Percentiles rank a stretch among this genome's conserved stretches.
These are phyloP conservation scores for Pythium monospermum DNA, from an alignment of 352 stramenopile genomes.

Conservation along the genomic window DNA sequence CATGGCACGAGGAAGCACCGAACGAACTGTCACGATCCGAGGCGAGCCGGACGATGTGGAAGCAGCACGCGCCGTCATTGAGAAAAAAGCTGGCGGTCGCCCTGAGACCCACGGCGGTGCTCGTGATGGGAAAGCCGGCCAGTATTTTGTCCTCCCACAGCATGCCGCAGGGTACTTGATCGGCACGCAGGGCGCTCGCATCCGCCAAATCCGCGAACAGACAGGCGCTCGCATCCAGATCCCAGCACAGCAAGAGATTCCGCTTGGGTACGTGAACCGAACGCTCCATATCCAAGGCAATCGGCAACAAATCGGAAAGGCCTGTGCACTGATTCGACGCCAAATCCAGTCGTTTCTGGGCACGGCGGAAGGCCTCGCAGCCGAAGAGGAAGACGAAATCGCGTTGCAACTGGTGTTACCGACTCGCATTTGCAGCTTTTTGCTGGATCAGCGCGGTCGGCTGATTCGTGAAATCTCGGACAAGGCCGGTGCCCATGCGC, in stretches of 20 bases:
- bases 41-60: slow-evolving; percentile 31
- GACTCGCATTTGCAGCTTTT: slow-evolving; percentile 32
- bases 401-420: slow-evolving; percentile 48
- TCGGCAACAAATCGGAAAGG: slow-evolving; percentile 37
- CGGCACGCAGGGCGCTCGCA: slow-evolving; percentile 30
- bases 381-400: slow-evolving; percentile 34
- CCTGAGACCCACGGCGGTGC: slow-evolving; percentile 21
- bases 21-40: slow-evolving; percentile 42
- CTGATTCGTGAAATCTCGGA: slow-evolving; percentile 53
- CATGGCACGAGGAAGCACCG: slow-evolving; percentile 36
- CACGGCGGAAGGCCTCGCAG: neutral
- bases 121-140: slow-evolving; percentile 27
- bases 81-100: slow-evolving; percentile 35
- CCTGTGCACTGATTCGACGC: slow-evolving; percentile 29
- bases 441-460: slow-evolving; percentile 42
- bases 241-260: slow-evolving; percentile 38
- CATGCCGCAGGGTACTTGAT: slow-evolving; percentile 45
- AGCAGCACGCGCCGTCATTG: slow-evolving; percentile 33
- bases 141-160: slow-evolving; percentile 68
- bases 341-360: slow-evolving; percentile 27
- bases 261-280: slow-evolving; percentile 55
- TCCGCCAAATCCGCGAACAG: slow-evolving; percentile 37
- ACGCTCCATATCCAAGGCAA: slow-evolving; percentile 61
- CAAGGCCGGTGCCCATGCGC: slow-evolving; percentile 42
- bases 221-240: slow-evolving; percentile 58